Percentiles rank a stretch among this genome's conserved stretches.
Evolutionary conservation across 23 red algal species (phyloP).

Genomic region (Pyropia haitanensis): DNA sequence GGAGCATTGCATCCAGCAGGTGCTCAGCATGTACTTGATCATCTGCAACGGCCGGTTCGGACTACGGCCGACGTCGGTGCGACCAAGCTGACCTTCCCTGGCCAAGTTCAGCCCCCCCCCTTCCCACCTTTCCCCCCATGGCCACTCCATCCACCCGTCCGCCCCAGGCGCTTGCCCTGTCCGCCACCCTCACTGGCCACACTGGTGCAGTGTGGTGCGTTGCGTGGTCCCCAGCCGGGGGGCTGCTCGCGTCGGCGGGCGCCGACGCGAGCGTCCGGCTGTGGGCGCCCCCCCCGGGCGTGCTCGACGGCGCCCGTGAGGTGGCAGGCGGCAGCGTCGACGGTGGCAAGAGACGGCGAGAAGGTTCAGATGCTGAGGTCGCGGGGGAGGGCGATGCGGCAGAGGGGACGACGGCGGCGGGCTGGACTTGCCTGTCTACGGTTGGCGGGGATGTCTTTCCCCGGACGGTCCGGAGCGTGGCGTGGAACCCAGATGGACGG

Average conservation of each 20-base stretch:
- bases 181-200: slow-evolving; percentile 29
- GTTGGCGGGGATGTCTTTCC: slow-evolving; percentile 41
- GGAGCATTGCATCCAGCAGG: no score
- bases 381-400: not conserved
- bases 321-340: no score
- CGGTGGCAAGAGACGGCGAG: not conserved
- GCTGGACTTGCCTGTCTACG: slow-evolving; percentile 19
- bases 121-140: no score
- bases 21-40: no score
- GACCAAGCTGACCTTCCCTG: no score
- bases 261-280: slow-evolving; percentile 50
- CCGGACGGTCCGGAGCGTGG: slow-evolving; percentile 43
- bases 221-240: slow-evolving; percentile 55
- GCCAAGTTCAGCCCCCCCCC: no score
- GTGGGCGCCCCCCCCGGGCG: slow-evolving; percentile 22
- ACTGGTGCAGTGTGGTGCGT: slow-evolving; percentile 68
- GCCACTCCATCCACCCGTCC: no score
- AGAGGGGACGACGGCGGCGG: not conserved
- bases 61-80: no score
- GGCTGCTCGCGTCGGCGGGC: slow-evolving; percentile 68
- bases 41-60: no score
- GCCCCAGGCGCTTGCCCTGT: not conserved
- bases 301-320: no score
- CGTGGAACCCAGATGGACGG: slow-evolving; percentile 48
- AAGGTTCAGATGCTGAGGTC: not conserved